phyloP scores from a whole-genome alignment of 768 basidiomycete genomes.

The Cystobasidium ongulense region DNA sequence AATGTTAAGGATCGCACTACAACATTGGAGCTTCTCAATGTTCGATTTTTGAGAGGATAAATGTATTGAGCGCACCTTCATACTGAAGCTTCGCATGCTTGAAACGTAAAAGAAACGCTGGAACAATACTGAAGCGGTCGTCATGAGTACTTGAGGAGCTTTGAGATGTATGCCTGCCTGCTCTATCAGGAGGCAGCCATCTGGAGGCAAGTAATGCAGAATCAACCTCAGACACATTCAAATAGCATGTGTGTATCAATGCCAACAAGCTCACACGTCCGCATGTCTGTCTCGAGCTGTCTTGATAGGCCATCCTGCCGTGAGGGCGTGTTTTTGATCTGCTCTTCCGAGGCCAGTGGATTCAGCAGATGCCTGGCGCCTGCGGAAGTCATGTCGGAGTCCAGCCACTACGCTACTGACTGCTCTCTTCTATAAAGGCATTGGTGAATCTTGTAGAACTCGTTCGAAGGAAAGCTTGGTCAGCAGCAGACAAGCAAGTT shows the following conservation, averaged over 20 bases:
- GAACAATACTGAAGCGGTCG: slow-evolving; percentile 90
- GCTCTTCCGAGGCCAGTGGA: slow-evolving; percentile 20
- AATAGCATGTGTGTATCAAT: background rate
- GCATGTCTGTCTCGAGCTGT: slow-evolving; percentile 15
- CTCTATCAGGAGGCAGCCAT: slow-evolving; percentile 89
- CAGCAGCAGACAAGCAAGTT: background rate
- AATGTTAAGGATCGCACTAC: background rate
- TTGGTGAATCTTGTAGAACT: background rate
- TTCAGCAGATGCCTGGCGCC: slow-evolving; percentile 26
- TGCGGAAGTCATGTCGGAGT: slow-evolving; percentile 5
- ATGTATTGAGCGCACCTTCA: slow-evolving; percentile 58
- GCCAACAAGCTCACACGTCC: slow-evolving; percentile 20
- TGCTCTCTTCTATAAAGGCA: background rate
- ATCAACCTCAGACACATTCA: background rate
- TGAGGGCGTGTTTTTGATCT: slow-evolving; percentile 20
- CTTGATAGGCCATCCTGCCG: slow-evolving; percentile 5
- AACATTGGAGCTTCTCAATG: background rate
- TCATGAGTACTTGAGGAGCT: slow-evolving; percentile 92
- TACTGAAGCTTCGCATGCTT: slow-evolving; percentile 87
- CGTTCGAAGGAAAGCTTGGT: background rate
- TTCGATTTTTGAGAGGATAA: background rate
- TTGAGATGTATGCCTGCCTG: slow-evolving; percentile 84
- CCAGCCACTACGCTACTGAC: background rate
- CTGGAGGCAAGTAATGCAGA: slow-evolving; percentile 16
- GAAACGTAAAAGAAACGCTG: slow-evolving; percentile 95